A percentile compares a stretch with the other conserved stretches of the same genome.
Evolutionary conservation across 176 grass and related monocot genomes (phyloP).

Genomic region (Microstegium vimineum): DNA sequence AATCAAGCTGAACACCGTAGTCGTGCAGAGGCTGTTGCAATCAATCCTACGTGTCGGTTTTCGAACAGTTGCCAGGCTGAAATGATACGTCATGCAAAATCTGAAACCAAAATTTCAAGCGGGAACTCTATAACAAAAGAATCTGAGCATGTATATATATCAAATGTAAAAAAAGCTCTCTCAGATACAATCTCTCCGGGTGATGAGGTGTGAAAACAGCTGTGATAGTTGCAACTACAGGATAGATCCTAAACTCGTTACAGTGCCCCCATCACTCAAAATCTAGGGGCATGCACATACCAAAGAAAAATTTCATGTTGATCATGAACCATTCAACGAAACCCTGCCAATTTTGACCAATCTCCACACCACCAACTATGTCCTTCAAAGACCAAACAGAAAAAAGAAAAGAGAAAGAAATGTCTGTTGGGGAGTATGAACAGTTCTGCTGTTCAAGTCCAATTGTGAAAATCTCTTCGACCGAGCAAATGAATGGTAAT

Average conservation of each 20-base stretch:
- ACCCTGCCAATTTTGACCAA: slow-evolving; percentile 20
- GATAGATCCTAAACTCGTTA: slow-evolving; percentile 25
- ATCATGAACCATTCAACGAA: slow-evolving; percentile 8
- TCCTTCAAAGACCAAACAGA: not conserved
- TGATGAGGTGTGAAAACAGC: not conserved
- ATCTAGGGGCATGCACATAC: slow-evolving; percentile 30
- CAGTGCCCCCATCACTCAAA: slow-evolving; percentile 48
- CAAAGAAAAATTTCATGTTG: not conserved
- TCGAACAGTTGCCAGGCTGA: not conserved
- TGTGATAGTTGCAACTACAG: not conserved
- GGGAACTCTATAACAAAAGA: not conserved
- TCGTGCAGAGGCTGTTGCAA: not conserved
- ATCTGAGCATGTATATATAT: not conserved
- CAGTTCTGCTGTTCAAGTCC: slow-evolving; percentile 19
- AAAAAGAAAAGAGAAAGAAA: not conserved
- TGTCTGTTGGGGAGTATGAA: slow-evolving; percentile 24
- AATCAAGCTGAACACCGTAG: not conserved
- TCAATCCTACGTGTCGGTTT: not conserved
- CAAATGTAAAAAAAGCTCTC: not conserved
- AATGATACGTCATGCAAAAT: not conserved
- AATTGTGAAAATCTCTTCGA: slow-evolving; percentile 28
- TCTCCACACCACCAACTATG: slow-evolving; percentile 17
- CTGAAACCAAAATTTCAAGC: not conserved
- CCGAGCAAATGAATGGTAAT: not conserved
- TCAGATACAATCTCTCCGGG: not conserved